These are phyloP conservation scores for Fraxinus albicans DNA, from an alignment of 305 asterid species.

Conservation along the genomic window DNA sequence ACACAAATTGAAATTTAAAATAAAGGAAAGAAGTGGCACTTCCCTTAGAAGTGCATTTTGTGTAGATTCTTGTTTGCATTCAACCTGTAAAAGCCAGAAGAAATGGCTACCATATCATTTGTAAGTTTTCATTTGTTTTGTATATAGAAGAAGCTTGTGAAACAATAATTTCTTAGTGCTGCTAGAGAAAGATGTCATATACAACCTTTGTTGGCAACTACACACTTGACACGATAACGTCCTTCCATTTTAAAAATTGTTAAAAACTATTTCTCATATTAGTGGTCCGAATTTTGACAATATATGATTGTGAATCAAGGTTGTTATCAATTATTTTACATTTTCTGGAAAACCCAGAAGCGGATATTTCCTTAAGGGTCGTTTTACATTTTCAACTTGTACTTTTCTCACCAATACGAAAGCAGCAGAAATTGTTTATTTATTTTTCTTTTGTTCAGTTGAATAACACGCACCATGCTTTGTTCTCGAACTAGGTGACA, in stretches of 20 bases:
- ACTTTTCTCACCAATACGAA: background rate
- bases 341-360: background rate
- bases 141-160: background rate
- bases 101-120: conserved; percentile 6
- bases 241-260: too few relatives aligned
- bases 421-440: background rate
- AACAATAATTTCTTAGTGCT: background rate
- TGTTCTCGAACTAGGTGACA: background rate
- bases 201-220: background rate
- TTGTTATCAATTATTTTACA: background rate
- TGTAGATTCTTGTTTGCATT: conserved; percentile 27
- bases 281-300: too few relatives aligned
- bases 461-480: background rate
- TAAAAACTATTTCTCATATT: too few relatives aligned
- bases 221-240: too few relatives aligned
- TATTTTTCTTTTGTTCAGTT: background rate
- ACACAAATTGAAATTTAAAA: conserved; percentile 16
- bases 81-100: conserved; percentile 16
- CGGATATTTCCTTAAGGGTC: background rate
- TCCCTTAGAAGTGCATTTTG: background rate
- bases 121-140: conserved; percentile 9
- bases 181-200: background rate
- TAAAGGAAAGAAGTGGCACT: conserved; percentile 9
- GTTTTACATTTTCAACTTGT: background rate
- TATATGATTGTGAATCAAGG: background rate